Evolutionary conservation across 768 basidiomycete species (phyloP).

Genomic region (Fistulinella prunicolor): DNA sequence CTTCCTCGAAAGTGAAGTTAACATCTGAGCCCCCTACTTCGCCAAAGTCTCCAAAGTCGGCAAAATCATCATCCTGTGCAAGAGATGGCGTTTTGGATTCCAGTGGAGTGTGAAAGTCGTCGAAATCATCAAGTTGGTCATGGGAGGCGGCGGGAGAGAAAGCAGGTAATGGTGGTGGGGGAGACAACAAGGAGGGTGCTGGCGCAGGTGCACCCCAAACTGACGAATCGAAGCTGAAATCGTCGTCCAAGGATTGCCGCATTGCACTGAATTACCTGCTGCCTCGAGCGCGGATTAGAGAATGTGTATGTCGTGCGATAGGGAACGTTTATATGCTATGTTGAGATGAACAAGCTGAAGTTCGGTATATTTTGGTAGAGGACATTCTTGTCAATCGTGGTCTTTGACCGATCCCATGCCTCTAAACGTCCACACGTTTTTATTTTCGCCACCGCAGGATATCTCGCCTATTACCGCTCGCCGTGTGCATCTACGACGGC

Average conservation of each 20-base stretch:
- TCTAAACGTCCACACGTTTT: conserved; percentile 42
- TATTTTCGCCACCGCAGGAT: conserved; percentile 59
- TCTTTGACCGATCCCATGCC: conserved; percentile 21
- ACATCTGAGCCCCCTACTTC: conserved; percentile 47
- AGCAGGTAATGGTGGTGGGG: conserved; percentile 21
- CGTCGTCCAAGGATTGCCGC: conserved; percentile 64
- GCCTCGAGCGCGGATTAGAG: neutral
- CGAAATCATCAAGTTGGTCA: conserved; percentile 52
- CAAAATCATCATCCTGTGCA: conserved; percentile 69
- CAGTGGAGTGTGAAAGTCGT: conserved; percentile 47
- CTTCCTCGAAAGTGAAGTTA: conserved; percentile 39
- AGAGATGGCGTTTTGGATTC: conserved; percentile 41
- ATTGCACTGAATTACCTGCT: conserved; percentile 7
- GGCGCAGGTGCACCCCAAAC: conserved; percentile 61
- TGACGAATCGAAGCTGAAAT: conserved; percentile 66
- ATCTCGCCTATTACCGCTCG: conserved; percentile 52
- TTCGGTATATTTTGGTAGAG: neutral
- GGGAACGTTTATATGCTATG: too few relatives aligned
- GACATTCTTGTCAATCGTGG: too few relatives aligned
- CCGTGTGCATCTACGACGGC: conserved; percentile 68
- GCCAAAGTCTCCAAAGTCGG: conserved; percentile 86
- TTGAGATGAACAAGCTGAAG: too few relatives aligned
- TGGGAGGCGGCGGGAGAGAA: conserved; percentile 29
- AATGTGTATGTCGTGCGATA: conserved; percentile 12
- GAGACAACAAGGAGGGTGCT: conserved; percentile 30